phyloP scores from a whole-genome alignment of 495 filamentous ascomycete genomes.

The Margaritispora aquatica region DNA sequence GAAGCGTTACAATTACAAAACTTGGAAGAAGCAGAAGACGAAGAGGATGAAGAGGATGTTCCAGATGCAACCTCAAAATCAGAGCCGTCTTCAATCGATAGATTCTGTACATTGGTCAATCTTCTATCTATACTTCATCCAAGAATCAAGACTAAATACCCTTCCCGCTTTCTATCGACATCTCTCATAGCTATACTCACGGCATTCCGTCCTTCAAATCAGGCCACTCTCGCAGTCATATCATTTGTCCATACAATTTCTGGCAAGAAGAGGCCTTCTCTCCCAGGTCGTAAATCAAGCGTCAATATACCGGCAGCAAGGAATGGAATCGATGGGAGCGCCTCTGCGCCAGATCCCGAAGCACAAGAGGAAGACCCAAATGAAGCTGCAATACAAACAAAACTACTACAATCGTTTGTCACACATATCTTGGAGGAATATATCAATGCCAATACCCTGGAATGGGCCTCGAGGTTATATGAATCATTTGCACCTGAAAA shows the following conservation, averaged over 20 bases:
- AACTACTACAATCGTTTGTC: conserved; percentile 77
- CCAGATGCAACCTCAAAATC: conserved; percentile 16
- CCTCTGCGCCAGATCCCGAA: conserved; percentile 72
- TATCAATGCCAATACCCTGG: conserved; percentile 57
- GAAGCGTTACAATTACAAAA: conserved; percentile 53
- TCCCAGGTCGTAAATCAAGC: conserved; percentile 64
- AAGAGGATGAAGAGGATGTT: conserved; percentile 17
- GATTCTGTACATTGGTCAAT: conserved; percentile 71
- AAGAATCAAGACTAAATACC: conserved; percentile 84
- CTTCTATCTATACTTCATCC: conserved; percentile 82
- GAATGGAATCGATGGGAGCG: conserved; percentile 18
- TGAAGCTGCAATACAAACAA: conserved; percentile 56
- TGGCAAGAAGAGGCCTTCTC: conserved; percentile 62
- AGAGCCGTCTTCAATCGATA: conserved; percentile 21
- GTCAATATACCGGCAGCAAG: conserved; percentile 10
- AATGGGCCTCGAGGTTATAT: conserved; percentile 67
- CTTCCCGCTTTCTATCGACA: conserved; percentile 87
- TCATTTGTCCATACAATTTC: conserved; percentile 71
- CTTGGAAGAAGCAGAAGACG: conserved; percentile 39
- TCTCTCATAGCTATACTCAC: conserved; percentile 71
- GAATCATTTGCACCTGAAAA: conserved; percentile 63
- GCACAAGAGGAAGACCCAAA: conserved; percentile 54
- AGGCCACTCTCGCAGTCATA: conserved; percentile 67
- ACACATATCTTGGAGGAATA: conserved; percentile 83
- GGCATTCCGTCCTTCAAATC: conserved; percentile 57